A percentile compares a stretch with the other conserved stretches of the same genome.
phyloP scores from a whole-genome alignment of 495 filamentous ascomycete genomes.

The Daldinia vernicosa region DNA sequence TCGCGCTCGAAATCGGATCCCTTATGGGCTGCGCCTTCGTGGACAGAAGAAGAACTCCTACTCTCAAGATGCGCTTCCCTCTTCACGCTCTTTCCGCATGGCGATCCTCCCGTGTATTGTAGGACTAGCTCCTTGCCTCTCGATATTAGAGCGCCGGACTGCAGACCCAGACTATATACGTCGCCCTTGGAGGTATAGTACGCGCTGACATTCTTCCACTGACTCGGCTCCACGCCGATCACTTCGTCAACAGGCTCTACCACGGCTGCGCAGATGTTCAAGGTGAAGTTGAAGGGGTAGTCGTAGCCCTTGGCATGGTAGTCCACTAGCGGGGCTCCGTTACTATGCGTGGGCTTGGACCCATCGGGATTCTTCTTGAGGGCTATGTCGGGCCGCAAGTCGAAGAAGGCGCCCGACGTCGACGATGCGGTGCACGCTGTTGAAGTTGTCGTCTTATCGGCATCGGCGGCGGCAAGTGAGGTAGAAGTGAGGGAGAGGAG shows the following conservation, averaged over 20 bases:
- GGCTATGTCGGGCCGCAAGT: slow-evolving; percentile 78
- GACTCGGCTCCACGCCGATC: slow-evolving; percentile 67
- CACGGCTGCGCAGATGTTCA: slow-evolving; percentile 92
- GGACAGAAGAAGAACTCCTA: slow-evolving; percentile 40
- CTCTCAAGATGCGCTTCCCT: slow-evolving; percentile 32
- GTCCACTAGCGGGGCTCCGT: slow-evolving; percentile 66
- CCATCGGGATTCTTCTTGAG: slow-evolving; percentile 62
- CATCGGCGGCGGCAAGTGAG: slow-evolving; percentile 37
- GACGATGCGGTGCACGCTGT: slow-evolving; percentile 84
- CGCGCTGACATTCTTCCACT: slow-evolving; percentile 88
- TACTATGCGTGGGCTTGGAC: slow-evolving; percentile 54
- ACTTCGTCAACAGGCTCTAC: slow-evolving; percentile 78
- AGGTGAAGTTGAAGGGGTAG: slow-evolving; percentile 87
- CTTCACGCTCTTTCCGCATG: slow-evolving; percentile 64
- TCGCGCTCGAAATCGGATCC: slow-evolving; percentile 53
- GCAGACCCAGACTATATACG: slow-evolving; percentile 85
- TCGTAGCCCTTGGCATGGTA: slow-evolving; percentile 87
- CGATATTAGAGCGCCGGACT: slow-evolving; percentile 74
- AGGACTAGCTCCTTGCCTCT: slow-evolving; percentile 90
- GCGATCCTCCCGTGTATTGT: slow-evolving; percentile 90
- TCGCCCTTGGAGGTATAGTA: slow-evolving; percentile 79
- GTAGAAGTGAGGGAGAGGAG: slow-evolving; percentile 37
- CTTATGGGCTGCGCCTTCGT: slow-evolving; percentile 49
- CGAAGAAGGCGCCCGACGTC: slow-evolving; percentile 85
- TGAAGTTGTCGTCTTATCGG: slow-evolving; percentile 48